phyloP scores from a whole-genome alignment of 192 early-diverging fungal species.

The Podila horticola region DNA sequence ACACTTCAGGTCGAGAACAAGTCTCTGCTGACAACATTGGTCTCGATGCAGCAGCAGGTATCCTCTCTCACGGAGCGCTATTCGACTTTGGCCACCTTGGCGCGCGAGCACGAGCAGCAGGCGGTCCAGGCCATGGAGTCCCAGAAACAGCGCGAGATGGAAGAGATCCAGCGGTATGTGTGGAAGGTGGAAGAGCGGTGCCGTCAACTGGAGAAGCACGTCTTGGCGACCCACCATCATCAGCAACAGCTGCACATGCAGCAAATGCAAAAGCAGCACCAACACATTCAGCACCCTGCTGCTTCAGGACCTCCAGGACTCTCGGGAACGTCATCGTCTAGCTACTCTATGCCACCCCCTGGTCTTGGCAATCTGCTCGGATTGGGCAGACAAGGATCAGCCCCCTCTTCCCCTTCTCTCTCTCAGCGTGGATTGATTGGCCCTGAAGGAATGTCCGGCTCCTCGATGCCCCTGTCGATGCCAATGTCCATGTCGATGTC shows the following conservation, averaged over 20 bases:
- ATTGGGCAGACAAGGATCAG: conserved; percentile 37
- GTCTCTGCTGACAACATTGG: conserved; percentile 51
- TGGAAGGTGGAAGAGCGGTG: conserved; percentile 50
- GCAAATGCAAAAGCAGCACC: conserved; percentile 44
- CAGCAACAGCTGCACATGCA: conserved; percentile 26
- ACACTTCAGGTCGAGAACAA: conserved; percentile 57
- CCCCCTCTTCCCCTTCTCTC: conserved; percentile 30
- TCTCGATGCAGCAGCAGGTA: conserved; percentile 62
- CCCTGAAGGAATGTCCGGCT: conserved; percentile 14
- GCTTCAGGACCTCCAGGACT: conserved; percentile 34
- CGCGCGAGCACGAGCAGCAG: conserved; percentile 59
- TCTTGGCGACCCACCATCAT: conserved; percentile 26
- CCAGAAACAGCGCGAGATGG: conserved; percentile 60
- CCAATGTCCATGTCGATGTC: conserved; percentile 3
- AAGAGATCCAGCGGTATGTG: conserved; percentile 62
- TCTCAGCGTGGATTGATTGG: conserved; percentile 13
- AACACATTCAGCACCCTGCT: conserved; percentile 15
- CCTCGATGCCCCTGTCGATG: neutral
- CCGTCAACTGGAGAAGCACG: conserved; percentile 48
- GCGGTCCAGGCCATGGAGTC: conserved; percentile 52
- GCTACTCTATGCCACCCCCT: conserved; percentile 28
- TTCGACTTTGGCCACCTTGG: conserved; percentile 49
- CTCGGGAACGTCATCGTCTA: neutral
- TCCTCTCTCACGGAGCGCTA: conserved; percentile 54
- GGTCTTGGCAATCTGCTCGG: conserved; percentile 36